These are phyloP conservation scores for Porphyra umbilicalis DNA, from an alignment of 31 red algal species.

Conservation along the genomic window DNA sequence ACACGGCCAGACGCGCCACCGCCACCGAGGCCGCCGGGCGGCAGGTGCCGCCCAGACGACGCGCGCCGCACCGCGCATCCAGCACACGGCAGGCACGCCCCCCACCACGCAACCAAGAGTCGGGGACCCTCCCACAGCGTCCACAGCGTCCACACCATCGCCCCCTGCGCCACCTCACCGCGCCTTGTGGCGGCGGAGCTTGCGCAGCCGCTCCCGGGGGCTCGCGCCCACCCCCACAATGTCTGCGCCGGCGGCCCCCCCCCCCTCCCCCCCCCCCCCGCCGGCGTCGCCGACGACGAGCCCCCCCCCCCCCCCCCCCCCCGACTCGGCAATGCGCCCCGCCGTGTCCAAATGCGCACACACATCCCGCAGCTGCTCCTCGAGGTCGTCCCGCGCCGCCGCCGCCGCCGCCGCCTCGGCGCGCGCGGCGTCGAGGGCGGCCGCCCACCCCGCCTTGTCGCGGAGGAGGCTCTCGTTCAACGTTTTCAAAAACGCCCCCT, in stretches of 20 bases:
- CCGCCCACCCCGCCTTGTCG: constrained; percentile 51
- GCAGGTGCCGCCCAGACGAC: no score
- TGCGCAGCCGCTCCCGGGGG: not conserved
- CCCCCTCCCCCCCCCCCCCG: no score
- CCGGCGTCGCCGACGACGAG: not conserved
- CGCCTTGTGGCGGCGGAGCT: not conserved
- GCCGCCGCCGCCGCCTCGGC: constrained; percentile 1
- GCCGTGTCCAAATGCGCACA: constrained; percentile 52
- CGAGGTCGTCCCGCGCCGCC: constrained; percentile 8
- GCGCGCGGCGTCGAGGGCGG: constrained; percentile 25
- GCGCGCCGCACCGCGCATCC: no score
- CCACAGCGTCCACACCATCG: no score
- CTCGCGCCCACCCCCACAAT: not conserved
- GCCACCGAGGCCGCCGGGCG: no score
- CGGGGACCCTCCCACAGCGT: no score
- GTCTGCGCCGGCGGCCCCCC: not conserved
- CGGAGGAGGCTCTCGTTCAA: constrained; percentile 67
- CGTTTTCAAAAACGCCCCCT: constrained; percentile 53
- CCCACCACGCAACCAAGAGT: no score
- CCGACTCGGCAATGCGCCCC: constrained; percentile 21
- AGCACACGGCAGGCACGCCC: no score
- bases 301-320: not conserved
- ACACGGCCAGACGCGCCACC: no score
- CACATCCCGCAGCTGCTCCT: constrained; percentile 53
- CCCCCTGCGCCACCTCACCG: not conserved